Base-by-base conservation (phyloP, 1,139 yeast genomes). In the Spencermartinsiella ligniputridi region DNA sequence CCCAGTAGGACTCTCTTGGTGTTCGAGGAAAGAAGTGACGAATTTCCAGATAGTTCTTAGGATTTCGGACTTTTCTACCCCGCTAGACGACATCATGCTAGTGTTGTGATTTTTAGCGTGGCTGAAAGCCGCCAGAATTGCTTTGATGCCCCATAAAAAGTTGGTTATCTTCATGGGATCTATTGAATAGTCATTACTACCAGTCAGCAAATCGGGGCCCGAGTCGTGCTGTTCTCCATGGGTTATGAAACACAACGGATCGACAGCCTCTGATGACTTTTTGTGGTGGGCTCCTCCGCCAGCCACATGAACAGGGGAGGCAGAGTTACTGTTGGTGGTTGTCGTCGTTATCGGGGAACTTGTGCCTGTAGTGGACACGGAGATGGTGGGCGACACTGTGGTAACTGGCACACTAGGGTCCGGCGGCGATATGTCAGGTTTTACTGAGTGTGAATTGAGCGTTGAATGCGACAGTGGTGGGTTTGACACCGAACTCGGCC, bases 91-190 rank as follows among this genome's bases (percentile, higher is more conserved):
- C n/a, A 30, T 42, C 41, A 42, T 42, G 19, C 20, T 35, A 16
- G 52, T 44, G 19, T 48, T 44, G 25, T 42, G 39, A 27, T 41
- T 43, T 18, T 42, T 35, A 13, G 51, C 52, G 41, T 52, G 55
- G 11, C 45, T 42, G 38, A 39, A 48, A n/a, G 57, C 57, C 5
- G 53, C 45, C 13, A 47, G 37, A 17, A 53, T 53, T 6, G 56
- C 57, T 39, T 53, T 53, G 37, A 53, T 48, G 2, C 57, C 57
- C 57, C 57, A 53, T 4, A 42, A 32, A 44, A 53, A 53, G 40
- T 52, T 45, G 24, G 51, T 42, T 17, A 44, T 38, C 35, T 42
- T 35, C 44, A 47, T 35, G 4, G 52, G 52, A 25, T 49, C 52
- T 6, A 18, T 20, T n/a, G n/a, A n/a, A 11, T 30, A 6, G 34